A percentile compares a stretch with the other conserved stretches of the same genome.
Conservation (phyloP, 2,329 filamentous ascomycete species). For the Fusarium pseudoanthophilum region DNA sequence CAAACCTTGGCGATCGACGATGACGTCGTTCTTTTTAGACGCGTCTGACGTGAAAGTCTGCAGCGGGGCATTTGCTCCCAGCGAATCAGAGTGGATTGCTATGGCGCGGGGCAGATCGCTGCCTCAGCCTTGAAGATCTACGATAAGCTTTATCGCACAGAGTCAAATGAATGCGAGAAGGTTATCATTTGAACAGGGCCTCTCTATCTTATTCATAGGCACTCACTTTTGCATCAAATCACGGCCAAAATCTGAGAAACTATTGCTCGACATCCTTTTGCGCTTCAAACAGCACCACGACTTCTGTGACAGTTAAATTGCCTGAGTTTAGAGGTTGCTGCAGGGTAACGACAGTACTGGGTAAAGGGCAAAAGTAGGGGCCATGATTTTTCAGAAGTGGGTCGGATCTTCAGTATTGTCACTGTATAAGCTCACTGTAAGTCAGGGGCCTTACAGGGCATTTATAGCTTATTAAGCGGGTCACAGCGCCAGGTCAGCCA, state of each 20-base stretch:
- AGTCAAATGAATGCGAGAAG: accelerated
- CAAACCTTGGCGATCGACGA: background rate
- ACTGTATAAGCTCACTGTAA: too few relatives aligned
- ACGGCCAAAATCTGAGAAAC: accelerated
- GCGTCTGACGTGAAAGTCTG: background rate
- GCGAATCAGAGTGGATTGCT: accelerated
- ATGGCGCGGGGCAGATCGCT: background rate
- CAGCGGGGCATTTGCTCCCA: background rate
- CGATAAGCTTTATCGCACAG: background rate
- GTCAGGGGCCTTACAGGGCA: too few relatives aligned
- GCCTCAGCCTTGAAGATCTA: background rate
- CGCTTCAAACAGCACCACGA: accelerated
- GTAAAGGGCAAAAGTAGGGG: too few relatives aligned
- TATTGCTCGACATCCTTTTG: accelerated
- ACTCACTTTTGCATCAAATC: background rate
- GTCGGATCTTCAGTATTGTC: too few relatives aligned
- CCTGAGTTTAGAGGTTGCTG: accelerated
- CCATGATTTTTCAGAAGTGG: too few relatives aligned
- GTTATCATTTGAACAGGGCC: too few relatives aligned
- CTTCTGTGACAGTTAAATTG: accelerated
- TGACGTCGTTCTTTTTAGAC: constrained; percentile 13
- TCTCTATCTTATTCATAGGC: too few relatives aligned
- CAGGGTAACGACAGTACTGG: background rate
- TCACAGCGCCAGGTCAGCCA: too few relatives aligned
- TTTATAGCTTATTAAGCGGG: too few relatives aligned